A percentile compares a stretch with the other conserved stretches of the same genome.
Conservation (phyloP, 345 rosid species). For the Rhizophora mangle region DNA sequence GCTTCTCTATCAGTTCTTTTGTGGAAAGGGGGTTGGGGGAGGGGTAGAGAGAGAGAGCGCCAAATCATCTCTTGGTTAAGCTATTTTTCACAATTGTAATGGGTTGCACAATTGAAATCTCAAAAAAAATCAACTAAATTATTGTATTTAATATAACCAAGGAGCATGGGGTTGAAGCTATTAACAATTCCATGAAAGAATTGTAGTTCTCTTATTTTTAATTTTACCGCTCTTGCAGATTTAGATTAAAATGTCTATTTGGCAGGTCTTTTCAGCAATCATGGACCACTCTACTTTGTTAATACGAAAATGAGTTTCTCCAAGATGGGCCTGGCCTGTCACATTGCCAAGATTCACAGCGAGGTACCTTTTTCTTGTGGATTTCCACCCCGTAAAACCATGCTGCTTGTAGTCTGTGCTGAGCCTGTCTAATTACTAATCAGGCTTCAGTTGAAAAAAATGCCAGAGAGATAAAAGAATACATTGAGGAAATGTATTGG, state of each 20-base stretch:
- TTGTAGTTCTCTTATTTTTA: no score
- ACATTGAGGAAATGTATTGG: constrained; percentile 94
- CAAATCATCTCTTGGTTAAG: no score
- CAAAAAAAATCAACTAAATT: no score
- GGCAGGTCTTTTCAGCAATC: constrained; percentile 97
- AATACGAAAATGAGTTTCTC: constrained; percentile 76
- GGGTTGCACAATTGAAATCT: no score
- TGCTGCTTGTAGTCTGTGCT: constrained; percentile 18
- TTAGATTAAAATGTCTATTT: constrained; percentile 3
- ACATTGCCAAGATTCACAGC: constrained; percentile 98
- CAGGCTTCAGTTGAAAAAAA: constrained; percentile 98
- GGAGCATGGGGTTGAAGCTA: no score
- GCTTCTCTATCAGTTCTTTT: no score
- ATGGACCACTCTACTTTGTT: constrained; percentile 93
- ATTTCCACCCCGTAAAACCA: background rate
- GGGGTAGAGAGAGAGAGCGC: no score
- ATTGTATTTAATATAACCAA: no score
- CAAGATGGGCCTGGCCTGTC: constrained; percentile 88
- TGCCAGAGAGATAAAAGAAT: constrained; percentile 89
- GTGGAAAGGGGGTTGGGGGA: no score
- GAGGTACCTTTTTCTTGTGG: constrained; percentile 54
- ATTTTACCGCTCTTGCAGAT: no score
- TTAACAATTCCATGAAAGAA: no score
- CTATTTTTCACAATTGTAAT: no score
- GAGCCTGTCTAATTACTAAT: constrained; percentile 22